Evolutionary conservation across 148 eudicot genomes (phyloP).

Genomic region (Simmondsia chinensis): DNA sequence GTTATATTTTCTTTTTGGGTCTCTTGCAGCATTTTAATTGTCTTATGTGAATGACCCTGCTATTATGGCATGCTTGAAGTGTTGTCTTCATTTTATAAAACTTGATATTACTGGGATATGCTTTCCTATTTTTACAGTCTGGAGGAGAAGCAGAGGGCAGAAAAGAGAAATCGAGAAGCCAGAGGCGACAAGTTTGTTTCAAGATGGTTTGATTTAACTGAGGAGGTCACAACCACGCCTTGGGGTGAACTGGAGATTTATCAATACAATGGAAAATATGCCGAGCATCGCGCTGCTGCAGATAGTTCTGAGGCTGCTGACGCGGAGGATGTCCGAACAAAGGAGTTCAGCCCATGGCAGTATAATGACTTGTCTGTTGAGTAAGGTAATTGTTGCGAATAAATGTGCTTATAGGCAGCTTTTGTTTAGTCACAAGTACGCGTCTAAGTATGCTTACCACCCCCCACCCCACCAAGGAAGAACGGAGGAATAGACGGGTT

Average conservation of each 20-base stretch:
- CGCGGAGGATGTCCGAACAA: constrained; percentile 23
- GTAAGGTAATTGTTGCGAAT: constrained; percentile 34
- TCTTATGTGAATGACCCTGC: too few relatives aligned
- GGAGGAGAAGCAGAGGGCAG: constrained; percentile 85
- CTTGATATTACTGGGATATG: too few relatives aligned
- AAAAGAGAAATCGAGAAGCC: constrained; percentile 62
- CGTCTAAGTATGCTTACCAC: too few relatives aligned
- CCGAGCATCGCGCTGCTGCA: constrained; percentile 35
- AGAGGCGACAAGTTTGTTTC: constrained; percentile 55
- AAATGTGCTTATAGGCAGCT: too few relatives aligned
- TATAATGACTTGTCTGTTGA: constrained; percentile 36
- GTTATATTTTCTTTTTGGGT: too few relatives aligned
- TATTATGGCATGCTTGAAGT: too few relatives aligned
- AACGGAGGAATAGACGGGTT: too few relatives aligned
- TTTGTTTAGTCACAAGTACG: too few relatives aligned
- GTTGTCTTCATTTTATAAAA: too few relatives aligned
- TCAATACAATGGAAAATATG: constrained; percentile 57
- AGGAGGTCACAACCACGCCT: constrained; percentile 63
- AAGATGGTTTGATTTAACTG: constrained; percentile 62
- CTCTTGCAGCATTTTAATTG: too few relatives aligned
- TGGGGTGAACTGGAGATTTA: constrained; percentile 89
- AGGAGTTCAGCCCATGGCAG: constrained; percentile 84
- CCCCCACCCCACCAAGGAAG: too few relatives aligned
- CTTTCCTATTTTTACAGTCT: too few relatives aligned
- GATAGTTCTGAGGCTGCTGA: constrained; percentile 32